Base-by-base conservation (phyloP, 2,329 filamentous ascomycete species). In the Gremmenia infestans region DNA sequence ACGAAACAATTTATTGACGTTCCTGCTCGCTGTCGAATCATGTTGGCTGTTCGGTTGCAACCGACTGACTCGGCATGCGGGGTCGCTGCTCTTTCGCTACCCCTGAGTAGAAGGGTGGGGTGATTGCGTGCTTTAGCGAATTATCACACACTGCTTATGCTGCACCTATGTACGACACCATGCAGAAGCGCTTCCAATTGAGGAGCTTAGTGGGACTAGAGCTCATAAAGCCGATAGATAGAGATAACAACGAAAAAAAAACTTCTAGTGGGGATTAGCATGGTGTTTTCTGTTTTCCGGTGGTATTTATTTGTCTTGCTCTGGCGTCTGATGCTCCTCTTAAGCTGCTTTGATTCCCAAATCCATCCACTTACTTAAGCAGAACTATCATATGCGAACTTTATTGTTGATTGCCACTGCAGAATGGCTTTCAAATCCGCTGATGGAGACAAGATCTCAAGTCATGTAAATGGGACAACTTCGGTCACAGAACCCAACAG, bases 91-190 rank as follows among this genome's bases (percentile, higher is more conserved):
- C 17, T 17, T n/a, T 42, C 39, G 39, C 42, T 45, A 45, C 22
- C 42, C 22, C n/a, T 45, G 42, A 45, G 42, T 45, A 19, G 42
- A 19, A 11, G n/a, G 22, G 19, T 12, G 22, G n/a, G 22, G 19
- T 12, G 22, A 61, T 61, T 59, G 60, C 60, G 60, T 61, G 60
- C 57, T 63, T 58, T 50, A 23, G 32, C 37, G 36, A 15, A 48
- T 22, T 55, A 61, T 63, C 48, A 55, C 57, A 48, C 42, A 57
- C 48, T 46, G 19, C 40, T 12, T 3, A 6, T 11, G 19, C 25
- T 25, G 25, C 19, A 19, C 19, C 19, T 8, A 15, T 40, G 14
- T 17, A 5, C 39, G 39, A 9, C 39, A 42, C 6, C 39, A 12
- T 17, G 39, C 39, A 11, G 39, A 42, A n/a, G 3, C 3, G 28